A percentile compares a stretch with the other conserved stretches of the same genome.
phyloP scores from a whole-genome alignment of 1,284 basidiomycete species.

The Pisolithus thermaeus region DNA sequence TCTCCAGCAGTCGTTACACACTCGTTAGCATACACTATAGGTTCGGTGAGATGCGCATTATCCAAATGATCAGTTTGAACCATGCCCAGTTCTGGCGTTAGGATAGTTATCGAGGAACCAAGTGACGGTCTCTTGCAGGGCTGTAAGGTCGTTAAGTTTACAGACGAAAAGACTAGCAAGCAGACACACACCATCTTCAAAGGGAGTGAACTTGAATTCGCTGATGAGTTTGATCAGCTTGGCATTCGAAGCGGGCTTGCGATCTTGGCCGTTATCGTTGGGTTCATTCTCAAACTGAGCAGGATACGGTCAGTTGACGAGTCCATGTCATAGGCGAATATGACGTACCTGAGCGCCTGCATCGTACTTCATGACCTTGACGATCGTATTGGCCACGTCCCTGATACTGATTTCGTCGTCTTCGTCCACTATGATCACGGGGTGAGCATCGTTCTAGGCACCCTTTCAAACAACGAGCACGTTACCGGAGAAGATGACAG shows the following conservation, averaged over 20 bases:
- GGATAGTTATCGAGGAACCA: conserved; percentile 80
- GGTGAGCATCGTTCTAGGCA: neutral
- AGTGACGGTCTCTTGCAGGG: conserved; percentile 63
- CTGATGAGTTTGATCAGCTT: conserved; percentile 69
- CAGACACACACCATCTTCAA: conserved; percentile 54
- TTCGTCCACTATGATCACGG: conserved; percentile 59
- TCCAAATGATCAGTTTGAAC: too few relatives aligned
- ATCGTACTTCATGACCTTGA: conserved; percentile 65
- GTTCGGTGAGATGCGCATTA: too few relatives aligned
- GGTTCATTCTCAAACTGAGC: conserved; percentile 52
- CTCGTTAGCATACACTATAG: too few relatives aligned
- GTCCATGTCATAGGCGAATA: neutral
- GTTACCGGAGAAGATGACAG: conserved; percentile 79
- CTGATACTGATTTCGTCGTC: conserved; percentile 88
- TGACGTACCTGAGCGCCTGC: conserved; percentile 7
- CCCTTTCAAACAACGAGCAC: conserved; percentile 8
- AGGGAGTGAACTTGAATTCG: conserved; percentile 82
- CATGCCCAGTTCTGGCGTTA: conserved; percentile 38
- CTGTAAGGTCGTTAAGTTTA: conserved; percentile 30
- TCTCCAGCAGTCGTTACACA: too few relatives aligned
- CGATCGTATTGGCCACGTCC: conserved; percentile 78
- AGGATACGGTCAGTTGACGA: neutral
- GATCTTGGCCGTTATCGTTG: conserved; percentile 73
- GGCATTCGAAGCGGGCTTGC: conserved; percentile 89
- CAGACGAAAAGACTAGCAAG: conserved; percentile 19